These are phyloP conservation scores for Cercospora sp. DNA, from an alignment of 2,329 filamentous ascomycete genomes.

Conservation along the genomic window DNA sequence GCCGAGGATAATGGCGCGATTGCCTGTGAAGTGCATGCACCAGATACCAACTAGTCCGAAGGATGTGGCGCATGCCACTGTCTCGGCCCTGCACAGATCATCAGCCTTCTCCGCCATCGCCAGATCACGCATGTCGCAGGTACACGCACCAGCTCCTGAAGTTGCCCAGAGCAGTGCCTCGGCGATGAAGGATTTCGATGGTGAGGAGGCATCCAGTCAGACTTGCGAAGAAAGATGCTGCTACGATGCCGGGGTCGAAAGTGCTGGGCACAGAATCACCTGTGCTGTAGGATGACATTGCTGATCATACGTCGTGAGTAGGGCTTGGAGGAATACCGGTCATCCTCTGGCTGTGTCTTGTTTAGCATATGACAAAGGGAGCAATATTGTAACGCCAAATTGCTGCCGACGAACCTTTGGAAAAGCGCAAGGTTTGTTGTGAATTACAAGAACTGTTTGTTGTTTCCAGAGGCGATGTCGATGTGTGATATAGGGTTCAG, in stretches of 20 bases:
- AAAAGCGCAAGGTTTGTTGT: background rate
- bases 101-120: slow-evolving; percentile 6
- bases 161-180: slow-evolving; percentile 35
- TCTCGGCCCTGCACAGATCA: slow-evolving; percentile 42
- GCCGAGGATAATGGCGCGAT: slow-evolving; percentile 72
- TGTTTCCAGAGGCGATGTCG: background rate
- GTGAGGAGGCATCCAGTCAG: slow-evolving; percentile 75
- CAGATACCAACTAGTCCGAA: slow-evolving; percentile 54
- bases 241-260: slow-evolving; percentile 61
- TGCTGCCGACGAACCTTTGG: background rate
- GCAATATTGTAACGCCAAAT: background rate
- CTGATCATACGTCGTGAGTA: background rate
- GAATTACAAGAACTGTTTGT: background rate
- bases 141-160: slow-evolving; percentile 36
- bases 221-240: slow-evolving; percentile 69
- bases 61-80: slow-evolving; percentile 44
- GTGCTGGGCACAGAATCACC: slow-evolving; percentile 40
- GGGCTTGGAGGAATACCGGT: background rate
- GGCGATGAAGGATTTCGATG: slow-evolving; percentile 74
- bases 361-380: background rate
- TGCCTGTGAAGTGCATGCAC: slow-evolving; percentile 77
- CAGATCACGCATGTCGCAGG: background rate
- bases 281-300: slow-evolving; percentile 8
- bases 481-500: background rate
- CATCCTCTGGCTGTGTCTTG: background rate